phyloP scores from a whole-genome alignment of 371 early-diverging fungal species.

The Smittium culicis region DNA sequence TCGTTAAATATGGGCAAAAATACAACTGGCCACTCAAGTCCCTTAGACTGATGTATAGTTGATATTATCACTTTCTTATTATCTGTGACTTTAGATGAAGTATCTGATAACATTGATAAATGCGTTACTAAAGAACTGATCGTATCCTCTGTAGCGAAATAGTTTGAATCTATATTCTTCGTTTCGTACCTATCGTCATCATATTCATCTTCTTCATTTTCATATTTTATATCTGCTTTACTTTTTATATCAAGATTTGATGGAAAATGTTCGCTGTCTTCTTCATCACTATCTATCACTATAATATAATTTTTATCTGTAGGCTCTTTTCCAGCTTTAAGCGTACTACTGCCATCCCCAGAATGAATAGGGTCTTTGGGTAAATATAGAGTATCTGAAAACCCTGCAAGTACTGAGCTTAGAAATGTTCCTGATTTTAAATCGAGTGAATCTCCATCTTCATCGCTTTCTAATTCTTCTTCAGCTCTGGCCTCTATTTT shows the following conservation, averaged over 20 bases:
- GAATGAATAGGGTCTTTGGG: background rate
- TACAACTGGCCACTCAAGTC: constrained; percentile 49
- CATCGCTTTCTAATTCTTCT: background rate
- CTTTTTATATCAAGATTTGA: background rate
- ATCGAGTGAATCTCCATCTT: background rate
- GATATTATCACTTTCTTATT: constrained; percentile 36
- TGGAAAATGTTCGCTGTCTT: background rate
- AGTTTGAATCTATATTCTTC: background rate
- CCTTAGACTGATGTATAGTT: constrained; percentile 48
- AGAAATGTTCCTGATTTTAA: background rate
- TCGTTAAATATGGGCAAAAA: constrained; percentile 40
- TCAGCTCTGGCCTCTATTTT: background rate
- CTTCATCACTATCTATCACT: background rate
- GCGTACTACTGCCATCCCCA: too few species aligned
- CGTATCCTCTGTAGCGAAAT: background rate
- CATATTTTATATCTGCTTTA: background rate
- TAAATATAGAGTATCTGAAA: background rate
- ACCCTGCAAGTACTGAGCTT: background rate
- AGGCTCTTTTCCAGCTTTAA: too few species aligned
- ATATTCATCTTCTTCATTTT: background rate
- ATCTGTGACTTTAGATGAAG: constrained; percentile 15
- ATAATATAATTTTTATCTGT: too few species aligned
- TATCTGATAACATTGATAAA: constrained; percentile 24
- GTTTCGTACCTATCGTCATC: background rate
- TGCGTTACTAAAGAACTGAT: constrained; percentile 13